Conservation (phyloP, 768 basidiomycete species). For the Cystofilobasidium ferigula region DNA sequence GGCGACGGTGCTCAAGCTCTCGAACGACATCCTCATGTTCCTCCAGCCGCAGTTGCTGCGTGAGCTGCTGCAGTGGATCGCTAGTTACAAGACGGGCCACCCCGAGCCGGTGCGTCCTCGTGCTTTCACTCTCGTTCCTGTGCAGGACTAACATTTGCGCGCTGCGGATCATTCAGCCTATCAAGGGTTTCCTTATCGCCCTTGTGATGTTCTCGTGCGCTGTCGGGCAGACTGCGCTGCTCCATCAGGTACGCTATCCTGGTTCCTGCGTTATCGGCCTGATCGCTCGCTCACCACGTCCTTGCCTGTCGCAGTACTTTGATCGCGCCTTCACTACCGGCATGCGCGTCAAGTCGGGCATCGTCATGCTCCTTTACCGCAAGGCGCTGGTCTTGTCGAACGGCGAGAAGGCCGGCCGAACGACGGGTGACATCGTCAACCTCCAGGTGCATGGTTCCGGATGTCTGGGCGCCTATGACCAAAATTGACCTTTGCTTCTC, state of each 20-base stretch:
- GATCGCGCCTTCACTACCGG: constrained; percentile 49
- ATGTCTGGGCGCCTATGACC: not conserved
- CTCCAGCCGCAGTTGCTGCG: constrained; percentile 77
- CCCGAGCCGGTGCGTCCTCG: constrained; percentile 36
- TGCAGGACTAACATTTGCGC: not conserved
- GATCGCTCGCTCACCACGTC: constrained; percentile 65
- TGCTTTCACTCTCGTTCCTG: not conserved
- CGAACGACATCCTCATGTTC: constrained; percentile 71
- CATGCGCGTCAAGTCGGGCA: constrained; percentile 85
- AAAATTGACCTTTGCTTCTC: not conserved
- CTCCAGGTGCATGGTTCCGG: constrained; percentile 42
- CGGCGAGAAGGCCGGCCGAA: constrained; percentile 61
- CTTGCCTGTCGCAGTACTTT: constrained; percentile 81
- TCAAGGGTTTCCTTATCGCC: constrained; percentile 68
- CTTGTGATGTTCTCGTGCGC: constrained; percentile 68
- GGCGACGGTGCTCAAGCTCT: constrained; percentile 48
- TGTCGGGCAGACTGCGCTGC: constrained; percentile 61
- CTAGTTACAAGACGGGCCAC: constrained; percentile 50
- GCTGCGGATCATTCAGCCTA: constrained; percentile 29
- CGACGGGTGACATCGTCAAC: constrained; percentile 88
- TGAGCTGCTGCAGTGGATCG: constrained; percentile 67
- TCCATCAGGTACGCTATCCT: constrained; percentile 60
- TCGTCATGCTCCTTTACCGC: constrained; percentile 72
- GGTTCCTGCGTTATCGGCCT: constrained; percentile 67
- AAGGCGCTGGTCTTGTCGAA: constrained; percentile 78